A percentile compares a stretch with the other conserved stretches of the same genome.
Conservation (phyloP, 805 yeast species). For the Yarrowia bubula region DNA sequence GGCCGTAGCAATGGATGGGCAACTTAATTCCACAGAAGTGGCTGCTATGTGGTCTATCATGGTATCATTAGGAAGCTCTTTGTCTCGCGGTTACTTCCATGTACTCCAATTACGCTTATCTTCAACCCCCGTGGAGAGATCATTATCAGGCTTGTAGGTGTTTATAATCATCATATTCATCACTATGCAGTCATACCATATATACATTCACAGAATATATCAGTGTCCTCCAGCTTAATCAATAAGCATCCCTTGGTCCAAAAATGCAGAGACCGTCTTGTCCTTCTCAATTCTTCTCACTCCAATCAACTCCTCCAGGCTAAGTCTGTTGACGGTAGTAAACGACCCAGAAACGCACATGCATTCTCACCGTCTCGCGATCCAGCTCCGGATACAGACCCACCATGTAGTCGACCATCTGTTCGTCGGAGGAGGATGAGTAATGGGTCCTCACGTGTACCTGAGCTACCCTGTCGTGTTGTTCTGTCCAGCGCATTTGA, state of each 20-base stretch:
- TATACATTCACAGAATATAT: constrained; percentile 8
- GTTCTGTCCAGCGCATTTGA: constrained; percentile 24
- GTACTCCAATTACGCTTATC: too few relatives aligned
- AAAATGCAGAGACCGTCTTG: background rate
- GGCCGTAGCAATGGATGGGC: background rate
- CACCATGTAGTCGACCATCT: constrained; percentile 18
- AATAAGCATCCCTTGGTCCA: background rate
- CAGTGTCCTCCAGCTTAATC: background rate
- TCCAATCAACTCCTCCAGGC: background rate
- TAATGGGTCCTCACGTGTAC: constrained; percentile 2
- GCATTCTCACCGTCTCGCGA: constrained; percentile 17
- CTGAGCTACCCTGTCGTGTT: constrained; percentile 24
- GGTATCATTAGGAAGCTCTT: too few relatives aligned
- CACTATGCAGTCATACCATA: background rate
- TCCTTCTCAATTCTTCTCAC: too few relatives aligned
- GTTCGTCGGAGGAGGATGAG: background rate
- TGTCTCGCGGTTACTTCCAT: too few relatives aligned
- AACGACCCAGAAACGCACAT: constrained; percentile 11
- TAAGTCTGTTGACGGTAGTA: background rate
- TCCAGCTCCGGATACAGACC: constrained; percentile 5
- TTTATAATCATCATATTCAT: background rate
- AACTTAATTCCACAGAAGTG: background rate
- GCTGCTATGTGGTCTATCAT: too few relatives aligned
- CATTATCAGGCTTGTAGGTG: too few relatives aligned
- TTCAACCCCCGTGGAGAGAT: too few relatives aligned